Evolutionary conservation across 495 filamentous ascomycete genomes (phyloP).

Genomic region (Tirmania nivea): DNA sequence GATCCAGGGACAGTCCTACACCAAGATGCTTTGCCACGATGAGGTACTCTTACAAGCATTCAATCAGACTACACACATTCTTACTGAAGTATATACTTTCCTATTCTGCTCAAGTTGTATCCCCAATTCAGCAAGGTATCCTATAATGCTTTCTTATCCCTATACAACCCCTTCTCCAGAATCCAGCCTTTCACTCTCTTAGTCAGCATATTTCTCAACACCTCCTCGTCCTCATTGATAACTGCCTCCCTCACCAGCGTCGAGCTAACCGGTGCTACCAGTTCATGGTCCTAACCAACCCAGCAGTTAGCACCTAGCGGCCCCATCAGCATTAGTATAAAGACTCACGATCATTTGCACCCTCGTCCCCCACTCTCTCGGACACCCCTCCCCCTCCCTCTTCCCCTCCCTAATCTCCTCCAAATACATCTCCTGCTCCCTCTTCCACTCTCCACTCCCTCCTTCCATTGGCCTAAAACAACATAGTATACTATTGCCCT

Average conservation of each 20-base stretch:
- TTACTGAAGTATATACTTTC: too few relatives aligned
- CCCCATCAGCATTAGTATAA: neutral
- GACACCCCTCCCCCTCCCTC: constrained; percentile 24
- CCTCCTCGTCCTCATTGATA: constrained; percentile 28
- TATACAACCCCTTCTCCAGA: constrained; percentile 30
- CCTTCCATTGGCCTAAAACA: constrained; percentile 50
- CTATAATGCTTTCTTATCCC: neutral
- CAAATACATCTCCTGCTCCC: constrained; percentile 40
- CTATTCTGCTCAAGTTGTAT: too few relatives aligned
- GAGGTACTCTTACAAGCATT: too few relatives aligned
- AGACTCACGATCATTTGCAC: constrained; percentile 45
- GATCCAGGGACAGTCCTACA: too few relatives aligned
- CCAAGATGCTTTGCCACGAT: too few relatives aligned
- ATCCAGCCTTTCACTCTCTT: constrained; percentile 40
- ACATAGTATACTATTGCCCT: constrained; percentile 40
- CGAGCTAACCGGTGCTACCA: constrained; percentile 39
- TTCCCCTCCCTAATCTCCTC: constrained; percentile 29
- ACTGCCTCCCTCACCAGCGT: constrained; percentile 53
- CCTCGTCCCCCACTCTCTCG: constrained; percentile 42
- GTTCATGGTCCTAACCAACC: constrained; percentile 29
- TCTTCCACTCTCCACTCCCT: constrained; percentile 25
- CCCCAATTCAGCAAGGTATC: too few relatives aligned
- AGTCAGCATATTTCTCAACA: constrained; percentile 41
- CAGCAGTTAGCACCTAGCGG: neutral
- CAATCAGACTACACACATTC: too few relatives aligned